A percentile compares a stretch with the other conserved stretches of the same genome.
Evolutionary conservation across 2,329 filamentous ascomycete species (phyloP).

Genomic region (Grosmannia huntii): DNA sequence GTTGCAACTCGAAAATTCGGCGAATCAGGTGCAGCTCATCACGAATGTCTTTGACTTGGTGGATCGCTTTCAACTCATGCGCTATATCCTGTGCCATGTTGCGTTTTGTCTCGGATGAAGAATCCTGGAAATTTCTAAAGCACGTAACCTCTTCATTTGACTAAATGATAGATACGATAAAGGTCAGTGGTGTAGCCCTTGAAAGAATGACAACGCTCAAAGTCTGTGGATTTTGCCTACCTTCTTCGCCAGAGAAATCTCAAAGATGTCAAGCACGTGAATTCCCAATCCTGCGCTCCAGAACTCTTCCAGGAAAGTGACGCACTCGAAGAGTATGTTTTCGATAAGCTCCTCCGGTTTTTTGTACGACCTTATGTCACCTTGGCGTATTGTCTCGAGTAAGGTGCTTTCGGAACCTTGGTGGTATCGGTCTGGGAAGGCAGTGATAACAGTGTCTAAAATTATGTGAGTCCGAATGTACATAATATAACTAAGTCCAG

Average conservation of each 20-base stretch:
- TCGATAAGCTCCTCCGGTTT: neutral
- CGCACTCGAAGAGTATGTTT: neutral
- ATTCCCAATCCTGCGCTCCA: neutral
- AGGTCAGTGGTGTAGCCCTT: neutral
- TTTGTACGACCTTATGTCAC: neutral
- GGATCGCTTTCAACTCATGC: neutral
- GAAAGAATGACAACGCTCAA: neutral
- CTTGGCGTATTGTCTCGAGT: neutral
- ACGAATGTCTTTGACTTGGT: neutral
- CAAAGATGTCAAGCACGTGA: neutral
- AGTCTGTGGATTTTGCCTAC: neutral
- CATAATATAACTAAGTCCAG: neutral
- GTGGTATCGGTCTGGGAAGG: neutral
- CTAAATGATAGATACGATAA: neutral
- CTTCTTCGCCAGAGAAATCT: neutral
- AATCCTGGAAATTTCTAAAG: neutral
- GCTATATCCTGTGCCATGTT: neutral
- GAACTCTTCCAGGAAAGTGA: neutral
- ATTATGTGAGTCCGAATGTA: neutral
- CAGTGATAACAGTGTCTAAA: neutral
- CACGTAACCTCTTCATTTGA: neutral
- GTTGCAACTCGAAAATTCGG: neutral
- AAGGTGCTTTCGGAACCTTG: neutral
- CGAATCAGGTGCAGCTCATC: constrained; percentile 1
- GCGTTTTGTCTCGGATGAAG: no score